Percentiles rank a stretch among this genome's conserved stretches.
Conservation (phyloP, 805 yeast genomes). For the Candida hispaniensis region DNA sequence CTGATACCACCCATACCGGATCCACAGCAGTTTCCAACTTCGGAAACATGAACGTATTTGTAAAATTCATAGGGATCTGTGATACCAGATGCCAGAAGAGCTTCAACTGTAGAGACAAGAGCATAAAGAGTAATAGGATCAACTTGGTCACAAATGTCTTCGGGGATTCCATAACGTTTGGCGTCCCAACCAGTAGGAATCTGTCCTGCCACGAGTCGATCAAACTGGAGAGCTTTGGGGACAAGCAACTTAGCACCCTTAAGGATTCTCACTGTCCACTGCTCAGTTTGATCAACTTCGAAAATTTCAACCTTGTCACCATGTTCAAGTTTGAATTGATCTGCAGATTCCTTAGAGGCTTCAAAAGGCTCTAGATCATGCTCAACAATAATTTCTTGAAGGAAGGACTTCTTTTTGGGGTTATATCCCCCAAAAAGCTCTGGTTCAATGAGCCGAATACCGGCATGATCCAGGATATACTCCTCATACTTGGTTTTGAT, state of each 20-base stretch:
- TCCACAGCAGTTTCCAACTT: conserved; percentile 98
- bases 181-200: conserved; percentile 99
- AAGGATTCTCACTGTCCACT: conserved; percentile 77
- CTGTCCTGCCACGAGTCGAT: conserved; percentile 67
- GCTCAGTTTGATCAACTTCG: conserved; percentile 81
- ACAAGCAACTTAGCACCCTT: conserved; percentile 86
- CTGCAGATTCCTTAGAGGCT: conserved; percentile 89
- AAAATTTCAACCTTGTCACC: conserved; percentile 89
- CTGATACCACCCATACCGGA: conserved; percentile 99
- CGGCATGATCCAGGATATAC: conserved; percentile 81
- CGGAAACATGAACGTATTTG: conserved; percentile 95
- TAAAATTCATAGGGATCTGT: conserved; percentile 98
- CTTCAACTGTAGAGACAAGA: conserved; percentile 90
- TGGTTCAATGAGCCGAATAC: conserved; percentile 94
- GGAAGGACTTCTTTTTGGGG: conserved; percentile 83
- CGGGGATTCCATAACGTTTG: conserved; percentile 84
- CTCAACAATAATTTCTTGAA: conserved; percentile 94
- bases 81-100: conserved; percentile 85
- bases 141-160: conserved; percentile 86
- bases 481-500: conserved; percentile 86
- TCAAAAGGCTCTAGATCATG: conserved; percentile 95
- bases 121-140: conserved; percentile 92
- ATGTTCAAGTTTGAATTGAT: conserved; percentile 86
- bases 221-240: conserved; percentile 73
- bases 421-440: conserved; percentile 90